A percentile compares a stretch with the other conserved stretches of the same genome.
These are phyloP conservation scores for Cutaneotrichosporon mucoides DNA, from an alignment of 1,284 basidiomycete genomes.

Conservation along the genomic window DNA sequence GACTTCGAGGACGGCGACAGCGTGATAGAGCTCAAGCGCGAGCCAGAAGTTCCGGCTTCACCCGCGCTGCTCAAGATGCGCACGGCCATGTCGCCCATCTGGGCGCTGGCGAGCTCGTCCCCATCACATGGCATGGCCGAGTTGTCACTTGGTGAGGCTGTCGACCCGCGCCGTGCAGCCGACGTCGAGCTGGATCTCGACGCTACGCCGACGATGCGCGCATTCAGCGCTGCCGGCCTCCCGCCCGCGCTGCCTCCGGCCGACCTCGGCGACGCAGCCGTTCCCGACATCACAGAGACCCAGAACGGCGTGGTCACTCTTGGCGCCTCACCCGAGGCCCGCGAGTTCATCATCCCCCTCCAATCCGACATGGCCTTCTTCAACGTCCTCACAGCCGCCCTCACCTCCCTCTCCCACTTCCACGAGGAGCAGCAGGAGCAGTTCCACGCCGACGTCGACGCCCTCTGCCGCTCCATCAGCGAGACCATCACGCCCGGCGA, in stretches of 20 bases:
- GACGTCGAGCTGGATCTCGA: conserved; percentile 6
- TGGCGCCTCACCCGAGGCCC: not conserved
- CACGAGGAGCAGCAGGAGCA: conserved; percentile 60
- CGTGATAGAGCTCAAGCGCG: not conserved
- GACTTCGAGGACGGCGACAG: conserved; percentile 1
- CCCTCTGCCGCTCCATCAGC: conserved; percentile 61
- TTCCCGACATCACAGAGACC: no score
- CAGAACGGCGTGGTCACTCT: no score
- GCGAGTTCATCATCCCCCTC: conserved; percentile 74
- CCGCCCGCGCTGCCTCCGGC: not conserved
- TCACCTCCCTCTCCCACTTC: conserved; percentile 65
- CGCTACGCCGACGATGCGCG: conserved; percentile 10
- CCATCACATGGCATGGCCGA: conserved; percentile 28
- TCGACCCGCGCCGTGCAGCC: not conserved
- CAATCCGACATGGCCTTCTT: conserved; percentile 79
- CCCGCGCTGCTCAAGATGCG: conserved; percentile 32
- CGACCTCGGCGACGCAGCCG: no score
- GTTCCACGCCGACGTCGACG: conserved; percentile 61
- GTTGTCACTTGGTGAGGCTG: conserved; percentile 33
- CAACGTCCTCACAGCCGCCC: conserved; percentile 65
- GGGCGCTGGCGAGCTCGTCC: conserved; percentile 37
- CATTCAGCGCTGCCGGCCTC: not conserved
- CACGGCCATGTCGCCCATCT: conserved; percentile 43
- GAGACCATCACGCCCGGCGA: conserved; percentile 57
- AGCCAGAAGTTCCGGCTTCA: conserved; percentile 28